Base-by-base conservation (phyloP, 2,329 filamentous ascomycete species). In the Xylaria polymorpha region DNA sequence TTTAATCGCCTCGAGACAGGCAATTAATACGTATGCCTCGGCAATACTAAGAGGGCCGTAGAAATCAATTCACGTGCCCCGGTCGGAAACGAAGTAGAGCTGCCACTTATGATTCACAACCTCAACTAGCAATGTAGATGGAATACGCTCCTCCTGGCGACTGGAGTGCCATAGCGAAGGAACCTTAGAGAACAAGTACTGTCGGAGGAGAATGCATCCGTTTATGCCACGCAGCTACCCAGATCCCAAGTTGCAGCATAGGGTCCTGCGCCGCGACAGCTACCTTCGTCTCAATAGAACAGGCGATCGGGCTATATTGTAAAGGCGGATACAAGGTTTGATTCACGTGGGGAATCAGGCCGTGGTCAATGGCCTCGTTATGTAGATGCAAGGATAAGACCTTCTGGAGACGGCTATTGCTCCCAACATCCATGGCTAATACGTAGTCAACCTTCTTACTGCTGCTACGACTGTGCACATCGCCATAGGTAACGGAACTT, bases 201-300 rank as follows among this genome's bases (percentile, higher is more conserved):
- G 4, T 18, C 63, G 55, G 4, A 66, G 44, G 48, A n/a, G 1
- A 1, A 51, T 44, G 56, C 41, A 66, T 48, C 10, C 43, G 63
- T 41, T 66, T 60, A 48, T 66, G 56, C 63, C 63, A 48, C 5
- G 55, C 25, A 20, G 63, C 63, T 12, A 41, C 22, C 43, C 63
- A 66, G 25, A 35, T 60, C 20, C 41, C 55, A 15, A 59, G 43
- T 39, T 64, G 48, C 15, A 64, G n/a, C 44, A 62, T 43, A 35
- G 58, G 41, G 25, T 61, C 44, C 22, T 32, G 15, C 4, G 10
- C 12, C 10, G 39, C 5, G 41, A 61, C 25, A 12, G 53, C 60
- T 3, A 25, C 35, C 22, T 63, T 63, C 15, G 60, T 63, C 22
- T 55, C 60, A 39, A 53, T 55, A 29, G 60, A 63, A 32, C 44